Conservation (phyloP, 1,139 yeast species). For the Blastobotrys serpentis region DNA sequence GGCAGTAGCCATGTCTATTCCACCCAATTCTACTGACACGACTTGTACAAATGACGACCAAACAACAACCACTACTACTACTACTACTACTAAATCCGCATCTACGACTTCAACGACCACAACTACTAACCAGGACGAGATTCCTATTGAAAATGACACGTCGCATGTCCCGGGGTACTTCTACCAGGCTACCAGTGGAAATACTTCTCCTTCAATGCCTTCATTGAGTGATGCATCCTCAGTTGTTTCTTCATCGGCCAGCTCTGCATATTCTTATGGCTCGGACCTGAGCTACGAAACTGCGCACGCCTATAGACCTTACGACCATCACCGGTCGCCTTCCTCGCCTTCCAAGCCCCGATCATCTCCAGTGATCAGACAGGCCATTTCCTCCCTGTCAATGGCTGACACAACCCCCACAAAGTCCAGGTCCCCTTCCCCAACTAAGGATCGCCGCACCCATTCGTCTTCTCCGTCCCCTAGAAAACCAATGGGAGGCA, state of each 20-base stretch:
- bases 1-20: conserved; percentile 14
- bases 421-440: conserved; percentile 10
- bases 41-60: conserved; percentile 1
- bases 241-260: conserved; percentile 6
- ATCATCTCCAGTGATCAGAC: conserved; percentile 6
- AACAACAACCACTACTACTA: no score
- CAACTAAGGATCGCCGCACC: conserved; percentile 8
- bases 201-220: neutral
- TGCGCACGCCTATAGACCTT: conserved; percentile 9
- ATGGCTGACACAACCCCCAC: conserved; percentile 12
- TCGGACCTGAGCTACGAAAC: conserved; percentile 9
- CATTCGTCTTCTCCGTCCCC: conserved; percentile 9
- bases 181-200: conserved; percentile 3
- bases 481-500: conserved; percentile 4
- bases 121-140: conserved; percentile 6
- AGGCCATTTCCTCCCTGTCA: conserved; percentile 25
- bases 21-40: neutral
- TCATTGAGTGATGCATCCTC: conserved; percentile 10
- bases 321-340: conserved; percentile 6
- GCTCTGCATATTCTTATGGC: conserved; percentile 9
- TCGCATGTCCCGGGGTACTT: conserved; percentile 5
- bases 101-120: conserved; percentile 4
- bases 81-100: neutral
- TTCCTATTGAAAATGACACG: conserved; percentile 3
- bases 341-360: conserved; percentile 9